Base-by-base conservation (phyloP, 2,329 filamentous ascomycete genomes). In the Penicillium sp. region DNA sequence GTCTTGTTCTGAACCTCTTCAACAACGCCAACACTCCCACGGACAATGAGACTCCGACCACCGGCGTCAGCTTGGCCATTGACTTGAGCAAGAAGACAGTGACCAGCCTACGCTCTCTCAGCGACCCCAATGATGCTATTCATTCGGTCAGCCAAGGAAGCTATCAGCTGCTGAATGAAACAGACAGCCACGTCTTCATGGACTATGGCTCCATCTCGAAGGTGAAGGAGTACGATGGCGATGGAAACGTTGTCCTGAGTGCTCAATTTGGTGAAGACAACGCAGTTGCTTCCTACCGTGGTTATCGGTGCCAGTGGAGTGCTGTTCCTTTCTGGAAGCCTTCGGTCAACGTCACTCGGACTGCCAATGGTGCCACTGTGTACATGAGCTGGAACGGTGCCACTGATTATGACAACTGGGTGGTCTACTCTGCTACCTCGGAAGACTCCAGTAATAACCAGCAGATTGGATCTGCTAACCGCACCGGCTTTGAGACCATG, bases 181-280 rank as follows among this genome's bases (percentile, higher is more conserved):
- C 51, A 4, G 62, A 70, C 29, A 64, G 67, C 8, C 51, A 66
- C 60, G 37, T 75, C 33, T 59, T 74, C 9, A 51, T 75, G 47
- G 70, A 67, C 34, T 75, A 74, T 56, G 73, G 73, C 6, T 66
- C 65, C 5, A 71, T 70, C 43, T 59, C 72, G 4, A 63, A 61
- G n/a, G 62, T 75, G 47, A 74, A 73, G 21, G 72, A 75, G 47
- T 71, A 67, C 26, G 67, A 68, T n/a, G 58, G 59, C 24, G 49
- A 62, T n/a, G 67, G 68, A 10, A 65, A 70, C 2, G 63, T 63
- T 9, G 63, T 73, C 3, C 56, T 73, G 49, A 69, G 67, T 14
- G 68, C 67, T 11, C 65, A 70, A 46, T 75, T 72, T 31, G 68
- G 67, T 28, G 56, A 62, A 11, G 63, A 68, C 51, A 63, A 69